Evolutionary conservation across 306 rosid genomes (phyloP).

Genomic region (Fragaria ananassa): DNA sequence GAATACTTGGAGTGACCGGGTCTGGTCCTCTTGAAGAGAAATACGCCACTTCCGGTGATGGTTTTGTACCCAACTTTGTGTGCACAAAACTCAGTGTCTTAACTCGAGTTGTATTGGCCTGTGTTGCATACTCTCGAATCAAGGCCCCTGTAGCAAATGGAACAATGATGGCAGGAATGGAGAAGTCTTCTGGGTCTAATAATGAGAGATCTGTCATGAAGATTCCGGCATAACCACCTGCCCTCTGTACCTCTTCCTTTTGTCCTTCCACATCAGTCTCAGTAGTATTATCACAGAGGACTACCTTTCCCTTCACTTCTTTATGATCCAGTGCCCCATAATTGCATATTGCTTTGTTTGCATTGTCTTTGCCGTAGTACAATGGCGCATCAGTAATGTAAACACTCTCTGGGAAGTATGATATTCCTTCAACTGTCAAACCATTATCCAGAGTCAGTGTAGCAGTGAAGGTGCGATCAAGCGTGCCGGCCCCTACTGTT

Average conservation of each 20-base stretch:
- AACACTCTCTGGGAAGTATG: slow-evolving; percentile 5
- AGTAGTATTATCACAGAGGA: not conserved
- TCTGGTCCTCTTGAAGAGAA: slow-evolving; percentile 19
- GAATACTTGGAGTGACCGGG: not conserved
- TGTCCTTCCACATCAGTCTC: not conserved
- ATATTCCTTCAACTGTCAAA: not conserved
- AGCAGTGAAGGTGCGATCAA: slow-evolving; percentile 9
- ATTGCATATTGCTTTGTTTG: slow-evolving; percentile 3
- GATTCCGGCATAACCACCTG: slow-evolving; percentile 11
- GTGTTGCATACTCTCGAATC: slow-evolving; percentile 7
- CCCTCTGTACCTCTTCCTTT: not conserved
- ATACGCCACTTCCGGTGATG: slow-evolving; percentile 5
- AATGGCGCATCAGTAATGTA: not conserved
- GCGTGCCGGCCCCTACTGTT: slow-evolving; percentile 14
- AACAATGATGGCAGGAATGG: slow-evolving; percentile 6
- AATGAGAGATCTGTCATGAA: not conserved
- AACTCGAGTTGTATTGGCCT: not conserved
- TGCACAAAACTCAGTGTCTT: not conserved
- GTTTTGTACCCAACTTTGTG: slow-evolving; percentile 10
- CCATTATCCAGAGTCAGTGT: not conserved
- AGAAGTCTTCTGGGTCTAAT: not conserved
- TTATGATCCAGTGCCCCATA: not conserved
- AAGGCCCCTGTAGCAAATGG: not conserved
- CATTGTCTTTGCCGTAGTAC: slow-evolving; percentile 12
- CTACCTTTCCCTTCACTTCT: slow-evolving; percentile 15